Percentiles rank a stretch among this genome's conserved stretches.
phyloP scores from a whole-genome alignment of 441 rosid species.

The Flueggea neowawraea region DNA sequence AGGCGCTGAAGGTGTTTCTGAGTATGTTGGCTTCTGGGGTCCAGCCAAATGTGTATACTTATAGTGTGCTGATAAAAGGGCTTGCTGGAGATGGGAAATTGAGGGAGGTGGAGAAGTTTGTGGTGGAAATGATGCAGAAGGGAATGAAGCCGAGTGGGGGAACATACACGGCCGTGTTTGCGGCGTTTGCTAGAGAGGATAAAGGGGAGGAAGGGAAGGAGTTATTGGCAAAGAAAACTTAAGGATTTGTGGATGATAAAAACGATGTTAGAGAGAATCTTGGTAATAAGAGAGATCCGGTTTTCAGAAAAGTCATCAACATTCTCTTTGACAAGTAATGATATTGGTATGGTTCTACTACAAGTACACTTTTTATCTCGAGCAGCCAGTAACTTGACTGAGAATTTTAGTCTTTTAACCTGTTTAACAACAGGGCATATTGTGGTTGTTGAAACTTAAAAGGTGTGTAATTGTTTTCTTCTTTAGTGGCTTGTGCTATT shows the following conservation, averaged over 20 bases:
- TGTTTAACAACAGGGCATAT: no score
- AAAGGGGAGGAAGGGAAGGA: conserved; percentile 39
- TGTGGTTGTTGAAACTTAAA: no score
- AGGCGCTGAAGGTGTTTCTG: conserved; percentile 51
- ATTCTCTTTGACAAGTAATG: conserved; percentile 2
- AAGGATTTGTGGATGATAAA: background rate
- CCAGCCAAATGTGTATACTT: conserved; percentile 67
- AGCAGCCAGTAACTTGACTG: no score
- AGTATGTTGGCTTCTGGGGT: conserved; percentile 67
- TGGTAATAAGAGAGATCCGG: background rate
- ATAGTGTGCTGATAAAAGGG: conserved; percentile 56
- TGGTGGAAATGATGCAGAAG: conserved; percentile 62
- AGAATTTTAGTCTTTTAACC: no score
- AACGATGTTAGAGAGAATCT: background rate
- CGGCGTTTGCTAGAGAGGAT: conserved; percentile 41
- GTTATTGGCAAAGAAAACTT: background rate
- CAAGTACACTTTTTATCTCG: no score
- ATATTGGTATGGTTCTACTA: no score
- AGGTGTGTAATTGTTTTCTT: no score
- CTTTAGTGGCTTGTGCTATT: no score
- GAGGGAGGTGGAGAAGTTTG: conserved; percentile 41
- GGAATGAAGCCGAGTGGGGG: conserved; percentile 53
- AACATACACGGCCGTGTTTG: conserved; percentile 49
- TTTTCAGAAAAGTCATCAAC: background rate
- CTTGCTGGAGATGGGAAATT: conserved; percentile 39